These are phyloP conservation scores for Botryotinia calthae DNA, from an alignment of 2,329 filamentous ascomycete genomes.

Conservation along the genomic window DNA sequence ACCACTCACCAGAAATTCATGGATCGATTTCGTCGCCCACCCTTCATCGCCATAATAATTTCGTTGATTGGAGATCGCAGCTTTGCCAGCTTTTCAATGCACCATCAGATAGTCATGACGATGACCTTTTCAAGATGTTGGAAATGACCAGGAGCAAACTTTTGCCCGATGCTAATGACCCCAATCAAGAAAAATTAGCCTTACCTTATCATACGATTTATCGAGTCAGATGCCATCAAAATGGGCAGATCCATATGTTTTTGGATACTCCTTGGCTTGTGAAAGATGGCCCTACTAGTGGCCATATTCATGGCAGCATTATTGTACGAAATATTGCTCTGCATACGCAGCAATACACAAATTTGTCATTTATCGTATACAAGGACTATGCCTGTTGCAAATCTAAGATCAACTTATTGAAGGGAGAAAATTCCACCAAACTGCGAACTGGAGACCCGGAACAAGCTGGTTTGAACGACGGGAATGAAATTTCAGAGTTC, in stretches of 20 bases:
- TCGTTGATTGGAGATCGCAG: conserved; percentile 17
- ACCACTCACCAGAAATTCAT: conserved; percentile 4
- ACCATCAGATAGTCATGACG: conserved; percentile 16
- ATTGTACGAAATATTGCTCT: conserved; percentile 14
- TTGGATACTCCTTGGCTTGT: conserved; percentile 17
- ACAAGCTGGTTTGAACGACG: not conserved
- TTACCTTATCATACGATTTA: conserved; percentile 21
- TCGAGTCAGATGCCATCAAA: conserved; percentile 14
- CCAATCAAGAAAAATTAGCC: conserved; percentile 6
- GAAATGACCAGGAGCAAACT: conserved; percentile 14
- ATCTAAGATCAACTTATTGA: not conserved
- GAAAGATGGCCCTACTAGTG: not conserved
- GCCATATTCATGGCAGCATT: conserved; percentile 17
- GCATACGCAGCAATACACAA: conserved; percentile 11
- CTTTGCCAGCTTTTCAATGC: conserved; percentile 20
- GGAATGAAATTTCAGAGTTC: conserved; percentile 2
- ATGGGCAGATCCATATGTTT: conserved; percentile 10
- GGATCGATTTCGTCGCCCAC: conserved; percentile 15
- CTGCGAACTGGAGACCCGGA: not conserved
- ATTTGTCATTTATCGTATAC: conserved; percentile 18
- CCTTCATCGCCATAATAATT: conserved; percentile 11
- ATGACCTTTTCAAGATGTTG: conserved; percentile 19
- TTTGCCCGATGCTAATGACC: not conserved
- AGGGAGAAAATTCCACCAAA: not conserved
- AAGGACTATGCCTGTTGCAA: conserved; percentile 17